Evolutionary conservation across 768 basidiomycete species (phyloP).

Genomic region (Pholiota microspora): DNA sequence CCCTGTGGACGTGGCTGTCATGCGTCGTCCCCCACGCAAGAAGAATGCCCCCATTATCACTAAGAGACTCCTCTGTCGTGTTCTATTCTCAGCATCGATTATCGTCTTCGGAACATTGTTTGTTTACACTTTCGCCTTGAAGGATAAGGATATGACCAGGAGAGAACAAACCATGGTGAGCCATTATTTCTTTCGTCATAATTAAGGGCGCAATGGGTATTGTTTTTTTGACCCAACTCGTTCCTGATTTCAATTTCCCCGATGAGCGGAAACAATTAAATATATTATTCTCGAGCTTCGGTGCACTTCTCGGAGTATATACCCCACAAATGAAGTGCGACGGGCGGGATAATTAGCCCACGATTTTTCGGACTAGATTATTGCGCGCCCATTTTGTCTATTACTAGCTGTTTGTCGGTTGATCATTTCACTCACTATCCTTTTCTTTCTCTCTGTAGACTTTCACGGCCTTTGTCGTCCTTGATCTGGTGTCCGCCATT

Average conservation of each 20-base stretch:
- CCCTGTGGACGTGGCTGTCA: constrained; percentile 90
- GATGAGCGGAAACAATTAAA: neutral
- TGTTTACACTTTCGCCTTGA: constrained; percentile 79
- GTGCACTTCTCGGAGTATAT: neutral
- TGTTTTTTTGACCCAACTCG: neutral
- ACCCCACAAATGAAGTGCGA: neutral
- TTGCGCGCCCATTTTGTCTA: neutral
- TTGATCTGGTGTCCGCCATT: constrained; percentile 92
- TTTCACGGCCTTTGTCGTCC: constrained; percentile 95
- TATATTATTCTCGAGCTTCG: neutral
- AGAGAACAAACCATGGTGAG: constrained; percentile 96
- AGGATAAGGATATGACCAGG: constrained; percentile 78
- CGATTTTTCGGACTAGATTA: too few relatives aligned
- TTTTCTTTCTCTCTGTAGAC: constrained; percentile 52
- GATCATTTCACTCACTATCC: constrained; percentile 48
- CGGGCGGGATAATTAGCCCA: too few relatives aligned
- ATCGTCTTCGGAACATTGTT: constrained; percentile 89
- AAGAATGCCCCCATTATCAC: constrained; percentile 92
- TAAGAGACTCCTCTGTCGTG: constrained; percentile 65
- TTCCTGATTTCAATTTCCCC: neutral
- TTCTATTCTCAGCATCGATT: constrained; percentile 90
- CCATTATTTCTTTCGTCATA: constrained; percentile 14
- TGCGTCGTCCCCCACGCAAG: constrained; percentile 89
- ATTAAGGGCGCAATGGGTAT: neutral
- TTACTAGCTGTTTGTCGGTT: neutral